phyloP scores from a whole-genome alignment of 1,284 basidiomycete genomes.

The Trichosporon inkin region DNA sequence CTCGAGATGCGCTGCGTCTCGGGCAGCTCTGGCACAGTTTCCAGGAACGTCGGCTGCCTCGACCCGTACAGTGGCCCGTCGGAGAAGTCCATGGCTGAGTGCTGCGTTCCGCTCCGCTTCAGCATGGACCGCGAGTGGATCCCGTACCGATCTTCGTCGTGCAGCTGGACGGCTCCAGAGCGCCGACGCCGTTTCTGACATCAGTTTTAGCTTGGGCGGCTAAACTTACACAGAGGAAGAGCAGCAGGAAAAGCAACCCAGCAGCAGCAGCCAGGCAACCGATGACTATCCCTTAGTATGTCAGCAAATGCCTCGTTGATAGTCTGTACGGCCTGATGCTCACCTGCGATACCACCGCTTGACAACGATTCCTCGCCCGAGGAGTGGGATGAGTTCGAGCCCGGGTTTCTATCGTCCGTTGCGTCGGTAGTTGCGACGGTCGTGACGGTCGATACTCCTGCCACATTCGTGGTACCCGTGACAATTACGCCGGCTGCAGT shows the following conservation, averaged over 20 bases:
- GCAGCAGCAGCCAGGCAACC: neutral
- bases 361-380: neutral
- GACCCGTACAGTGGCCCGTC: slow-evolving; percentile 15
- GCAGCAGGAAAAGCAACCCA: neutral
- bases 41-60: neutral
- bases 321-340: neutral
- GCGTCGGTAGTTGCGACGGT: neutral
- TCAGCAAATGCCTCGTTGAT: neutral
- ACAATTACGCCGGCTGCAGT: neutral
- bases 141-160: slow-evolving; percentile 13
- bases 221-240: neutral
- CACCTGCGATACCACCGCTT: slow-evolving; percentile 1
- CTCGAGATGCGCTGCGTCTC: neutral
- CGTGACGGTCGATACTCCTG: neutral
- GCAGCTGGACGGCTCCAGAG: neutral
- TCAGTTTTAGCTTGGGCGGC: neutral
- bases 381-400: neutral
- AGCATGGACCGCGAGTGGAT: slow-evolving; percentile 8
- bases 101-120: slow-evolving; percentile 18
- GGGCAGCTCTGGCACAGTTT: neutral
- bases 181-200: neutral
- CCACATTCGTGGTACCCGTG: neutral
- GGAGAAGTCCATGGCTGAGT: slow-evolving; percentile 20
- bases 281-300: neutral
- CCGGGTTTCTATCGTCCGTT: neutral